Evolutionary conservation across 495 filamentous ascomycete genomes (phyloP), one percentile per base, ranked within the genome.

Genomic region (Chaetomium fimeti): DNA sequence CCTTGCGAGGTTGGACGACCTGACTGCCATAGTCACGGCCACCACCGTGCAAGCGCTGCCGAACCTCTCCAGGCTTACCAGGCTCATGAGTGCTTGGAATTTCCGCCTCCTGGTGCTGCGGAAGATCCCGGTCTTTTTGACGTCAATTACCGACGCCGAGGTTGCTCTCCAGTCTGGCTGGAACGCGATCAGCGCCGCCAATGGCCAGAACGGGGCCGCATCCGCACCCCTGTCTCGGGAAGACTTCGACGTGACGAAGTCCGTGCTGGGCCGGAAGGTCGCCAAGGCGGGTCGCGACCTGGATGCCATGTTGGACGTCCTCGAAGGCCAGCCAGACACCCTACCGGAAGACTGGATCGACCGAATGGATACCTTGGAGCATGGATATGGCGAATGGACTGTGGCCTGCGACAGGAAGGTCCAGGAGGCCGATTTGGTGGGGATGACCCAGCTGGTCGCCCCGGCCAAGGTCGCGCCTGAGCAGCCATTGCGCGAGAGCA

Each of bases 261-360:
- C 79, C 20, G 79, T 85, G 5, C 77, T 98, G 42, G 83, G 89
- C 56, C 77, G 83, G 11, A 89, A 89, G 59, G 87, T 98, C 20
- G 76, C 84, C 40, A 81, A 83, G 20, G 82, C 91, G 1, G 95
- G 91, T 0, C 83, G 83, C 43, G 78, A 86, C 25, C 79, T 98
- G 72, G 94, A 98, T 72, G 81, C 77, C 15, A 90, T 95, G 82
- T 82, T 98, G 8, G 93, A 98, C 69, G 79, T 85, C 12, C 77
- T 98, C 12, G 94, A 97, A 71, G 92, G 91, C 6, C 82, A 86
- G 28, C 80, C 88, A 59, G 94, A 98, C 68, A 88, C 88, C 3
- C 72, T 98, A 12, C 94, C 94, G 0, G 91, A 96, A 38, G 69
- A 76, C 22, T 98, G 95, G 95, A 85, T 97, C 53, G 91, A 93